Evolutionary conservation across 495 filamentous ascomycete genomes (phyloP).

Genomic region (Talaromyces liani): DNA sequence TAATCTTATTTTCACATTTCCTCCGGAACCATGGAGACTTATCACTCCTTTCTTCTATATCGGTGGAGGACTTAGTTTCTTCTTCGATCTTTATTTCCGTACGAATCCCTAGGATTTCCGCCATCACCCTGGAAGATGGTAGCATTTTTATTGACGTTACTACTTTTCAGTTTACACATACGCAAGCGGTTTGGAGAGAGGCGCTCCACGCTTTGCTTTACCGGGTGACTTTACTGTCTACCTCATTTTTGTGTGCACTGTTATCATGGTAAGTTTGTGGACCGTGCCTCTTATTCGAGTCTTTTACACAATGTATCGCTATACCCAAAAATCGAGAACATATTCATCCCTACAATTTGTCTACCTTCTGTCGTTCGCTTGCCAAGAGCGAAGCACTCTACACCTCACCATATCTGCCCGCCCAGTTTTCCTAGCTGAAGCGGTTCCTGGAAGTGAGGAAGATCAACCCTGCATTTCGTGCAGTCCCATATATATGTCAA

Average conservation of each 20-base stretch:
- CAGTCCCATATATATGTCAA: conserved; percentile 72
- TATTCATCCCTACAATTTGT: conserved; percentile 12
- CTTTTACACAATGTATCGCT: background rate
- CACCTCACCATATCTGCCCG: conserved; percentile 93
- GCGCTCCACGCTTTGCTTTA: conserved; percentile 49
- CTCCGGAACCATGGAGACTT: conserved; percentile 64
- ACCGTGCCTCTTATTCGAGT: background rate
- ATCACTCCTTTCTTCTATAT: conserved; percentile 69
- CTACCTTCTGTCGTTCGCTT: background rate
- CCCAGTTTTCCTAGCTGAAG: conserved; percentile 77
- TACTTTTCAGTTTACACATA: conserved; percentile 55
- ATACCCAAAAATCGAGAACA: background rate
- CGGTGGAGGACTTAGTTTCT: conserved; percentile 49
- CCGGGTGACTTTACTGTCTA: conserved; percentile 67
- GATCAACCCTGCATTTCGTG: conserved; percentile 76
- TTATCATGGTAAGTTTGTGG: conserved; percentile 54
- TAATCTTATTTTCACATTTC: conserved; percentile 48
- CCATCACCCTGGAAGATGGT: background rate
- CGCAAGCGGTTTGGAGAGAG: conserved; percentile 52
- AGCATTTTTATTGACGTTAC: conserved; percentile 3
- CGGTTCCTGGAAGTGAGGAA: conserved; percentile 99
- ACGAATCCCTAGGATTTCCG: conserved; percentile 18
- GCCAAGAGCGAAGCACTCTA: background rate
- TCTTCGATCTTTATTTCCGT: conserved; percentile 83
- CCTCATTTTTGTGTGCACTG: conserved; percentile 49